Base-by-base conservation (phyloP, 306 rosid species). In the Quercus rubra region DNA sequence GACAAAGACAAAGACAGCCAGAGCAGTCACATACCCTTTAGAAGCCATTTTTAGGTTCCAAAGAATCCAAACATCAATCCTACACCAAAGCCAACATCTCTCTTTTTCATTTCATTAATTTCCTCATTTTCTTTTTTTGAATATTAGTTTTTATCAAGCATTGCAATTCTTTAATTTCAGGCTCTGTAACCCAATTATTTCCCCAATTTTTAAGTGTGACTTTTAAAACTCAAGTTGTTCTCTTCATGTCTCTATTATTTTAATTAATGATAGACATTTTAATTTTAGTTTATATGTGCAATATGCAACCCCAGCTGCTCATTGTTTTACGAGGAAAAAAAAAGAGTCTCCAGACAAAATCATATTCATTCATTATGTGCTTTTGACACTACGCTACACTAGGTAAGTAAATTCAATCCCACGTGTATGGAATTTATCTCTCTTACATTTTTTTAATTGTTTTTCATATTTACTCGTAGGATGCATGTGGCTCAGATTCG, bases 401-500 rank as follows among this genome's bases (percentile, higher is more conserved):
- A 43, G 21, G 43, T 12, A 54, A 61, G 56, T 58, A 58, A 59
- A 77, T 38, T 55, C 33, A 70, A 57, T 33, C 78, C 83, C 76
- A 78, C 80, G 76, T 78, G 80, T 77, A 63, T 21, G 51, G 49
- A 77, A 79, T 4, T 70, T 30, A 71, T 52, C 46, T 25, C 58
- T 30, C 28, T 43, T 43, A 30, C 4, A 4, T 20, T 71, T 21
- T 30, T 14, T 41, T 41, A 41, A 41, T 41, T 41, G 46, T 41
- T 83, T 54, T 67, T 61, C 15, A 23, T 11, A 21, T 76, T 70
- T 56, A 14, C 66, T 79, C 30, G 30, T 5, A 20, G 75, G 20
- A 21, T 38, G 27, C 70, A 56, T 76, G 75, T 78, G 71, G 73
- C 59, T 77, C 72, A 64, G 74, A 87, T 85, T 81, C 85, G 73